A percentile compares a stretch with the other conserved stretches of the same genome.
Conservation (phyloP, 345 rosid species). For the Brassica juncea region DNA sequence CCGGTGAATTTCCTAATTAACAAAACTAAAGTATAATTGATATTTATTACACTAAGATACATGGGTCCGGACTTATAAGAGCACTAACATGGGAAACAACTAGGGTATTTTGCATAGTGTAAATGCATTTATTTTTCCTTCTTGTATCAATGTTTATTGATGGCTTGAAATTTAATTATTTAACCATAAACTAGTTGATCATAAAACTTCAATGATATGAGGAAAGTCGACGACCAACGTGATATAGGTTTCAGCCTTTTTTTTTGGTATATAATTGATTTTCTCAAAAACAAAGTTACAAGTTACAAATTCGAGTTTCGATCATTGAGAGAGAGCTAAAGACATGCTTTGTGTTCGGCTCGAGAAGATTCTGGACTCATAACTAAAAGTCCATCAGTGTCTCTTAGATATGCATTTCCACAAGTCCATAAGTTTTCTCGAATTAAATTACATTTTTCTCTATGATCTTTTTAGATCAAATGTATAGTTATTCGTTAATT, state of each 20-base stretch:
- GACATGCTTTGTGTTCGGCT: background rate
- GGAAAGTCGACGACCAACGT: conserved; percentile 12
- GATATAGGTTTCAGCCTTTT: background rate
- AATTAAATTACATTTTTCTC: background rate
- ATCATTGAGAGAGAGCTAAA: background rate
- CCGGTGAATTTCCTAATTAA: conserved; percentile 34
- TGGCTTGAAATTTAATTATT: background rate
- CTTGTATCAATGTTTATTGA: conserved; percentile 19
- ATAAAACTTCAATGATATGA: background rate
- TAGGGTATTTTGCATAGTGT: conserved; percentile 27
- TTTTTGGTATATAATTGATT: too few species aligned
- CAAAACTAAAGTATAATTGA: conserved; percentile 27
- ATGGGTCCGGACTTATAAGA: conserved; percentile 15
- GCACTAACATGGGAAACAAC: conserved; percentile 40
- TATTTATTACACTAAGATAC: conserved; percentile 38
- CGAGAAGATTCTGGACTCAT: background rate
- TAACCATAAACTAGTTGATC: conserved; percentile 4
- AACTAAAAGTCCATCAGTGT: background rate
- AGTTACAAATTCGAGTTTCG: background rate
- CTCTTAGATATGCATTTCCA: background rate
- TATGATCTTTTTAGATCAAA: background rate
- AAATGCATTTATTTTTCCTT: conserved; percentile 17
- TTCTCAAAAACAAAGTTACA: background rate
- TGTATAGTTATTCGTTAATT: conserved; percentile 8
- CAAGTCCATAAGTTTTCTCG: background rate